phyloP scores from a whole-genome alignment of 2,329 filamentous ascomycete genomes.

The Lachnellula cervina region DNA sequence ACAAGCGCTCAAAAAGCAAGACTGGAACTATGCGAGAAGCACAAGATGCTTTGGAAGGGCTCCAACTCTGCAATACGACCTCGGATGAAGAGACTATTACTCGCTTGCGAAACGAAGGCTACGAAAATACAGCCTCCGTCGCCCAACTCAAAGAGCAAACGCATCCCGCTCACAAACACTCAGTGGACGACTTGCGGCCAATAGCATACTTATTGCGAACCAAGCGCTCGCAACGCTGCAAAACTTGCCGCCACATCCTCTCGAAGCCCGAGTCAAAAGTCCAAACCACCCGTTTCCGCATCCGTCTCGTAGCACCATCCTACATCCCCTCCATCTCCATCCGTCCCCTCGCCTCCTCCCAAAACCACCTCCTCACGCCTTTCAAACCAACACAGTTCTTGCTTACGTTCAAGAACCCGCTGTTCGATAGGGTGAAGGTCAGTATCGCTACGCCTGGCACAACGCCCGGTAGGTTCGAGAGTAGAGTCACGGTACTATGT shows the following conservation, averaged over 20 bases:
- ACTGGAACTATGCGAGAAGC: slow-evolving; percentile 78
- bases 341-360: slow-evolving; percentile 29
- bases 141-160: slow-evolving; percentile 50
- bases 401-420: slow-evolving; percentile 85
- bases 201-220: slow-evolving; percentile 79
- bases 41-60: slow-evolving; percentile 62
- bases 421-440: slow-evolving; percentile 86
- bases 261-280: slow-evolving; percentile 92
- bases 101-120: slow-evolving; percentile 54
- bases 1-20: slow-evolving; percentile 63
- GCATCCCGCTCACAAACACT: slow-evolving; percentile 38
- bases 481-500: slow-evolving; percentile 85
- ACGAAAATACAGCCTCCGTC: slow-evolving; percentile 55
- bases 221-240: slow-evolving; percentile 90
- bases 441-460: slow-evolving; percentile 78
- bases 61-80: slow-evolving; percentile 46
- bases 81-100: slow-evolving; percentile 55
- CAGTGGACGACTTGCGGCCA: slow-evolving; percentile 72
- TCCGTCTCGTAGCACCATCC: slow-evolving; percentile 80
- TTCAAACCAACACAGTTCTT: slow-evolving; percentile 68
- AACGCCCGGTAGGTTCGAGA: slow-evolving; percentile 71
- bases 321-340: slow-evolving; percentile 83
- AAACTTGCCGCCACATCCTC: slow-evolving; percentile 88
- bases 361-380: slow-evolving; percentile 30
- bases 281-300: slow-evolving; percentile 82